Evolutionary conservation across 345 rosid species (phyloP).

Genomic region (Reutealis trisperma): DNA sequence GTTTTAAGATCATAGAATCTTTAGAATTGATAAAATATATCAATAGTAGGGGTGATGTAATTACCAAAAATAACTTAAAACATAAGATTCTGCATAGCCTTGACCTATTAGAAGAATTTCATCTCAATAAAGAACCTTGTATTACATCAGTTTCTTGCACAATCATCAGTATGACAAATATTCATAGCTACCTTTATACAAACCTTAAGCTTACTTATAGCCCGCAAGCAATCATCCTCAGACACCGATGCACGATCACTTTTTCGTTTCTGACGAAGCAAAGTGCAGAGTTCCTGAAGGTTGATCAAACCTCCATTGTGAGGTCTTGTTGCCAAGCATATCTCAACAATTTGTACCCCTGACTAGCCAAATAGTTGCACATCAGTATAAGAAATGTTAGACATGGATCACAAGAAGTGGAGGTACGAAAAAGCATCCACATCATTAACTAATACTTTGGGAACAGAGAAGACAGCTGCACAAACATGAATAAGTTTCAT

Average conservation of each 20-base stretch:
- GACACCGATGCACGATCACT: conserved; percentile 78
- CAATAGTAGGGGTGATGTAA: neutral
- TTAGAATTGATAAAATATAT: neutral
- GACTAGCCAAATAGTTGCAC: conserved; percentile 41
- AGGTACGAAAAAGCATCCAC: neutral
- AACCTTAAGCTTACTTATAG: conserved; percentile 92
- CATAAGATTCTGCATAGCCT: neutral
- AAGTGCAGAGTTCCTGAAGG: conserved; percentile 73
- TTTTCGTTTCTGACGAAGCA: conserved; percentile 70
- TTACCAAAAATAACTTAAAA: neutral
- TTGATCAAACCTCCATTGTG: conserved; percentile 89
- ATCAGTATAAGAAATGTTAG: conserved; percentile 6
- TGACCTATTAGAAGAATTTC: neutral
- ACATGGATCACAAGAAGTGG: neutral
- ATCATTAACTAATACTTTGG: conserved; percentile 4
- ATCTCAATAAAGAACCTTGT: neutral
- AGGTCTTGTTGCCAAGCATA: conserved; percentile 87
- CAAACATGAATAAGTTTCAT: neutral
- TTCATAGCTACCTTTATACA: neutral
- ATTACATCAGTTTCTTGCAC: neutral
- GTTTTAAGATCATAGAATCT: neutral
- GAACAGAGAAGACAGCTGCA: neutral
- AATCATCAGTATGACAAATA: neutral
- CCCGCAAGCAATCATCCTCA: conserved; percentile 95
- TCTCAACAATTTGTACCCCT: conserved; percentile 94